Base-by-base conservation (phyloP, 371 early-diverging fungal genomes). In the Nematocida major region DNA sequence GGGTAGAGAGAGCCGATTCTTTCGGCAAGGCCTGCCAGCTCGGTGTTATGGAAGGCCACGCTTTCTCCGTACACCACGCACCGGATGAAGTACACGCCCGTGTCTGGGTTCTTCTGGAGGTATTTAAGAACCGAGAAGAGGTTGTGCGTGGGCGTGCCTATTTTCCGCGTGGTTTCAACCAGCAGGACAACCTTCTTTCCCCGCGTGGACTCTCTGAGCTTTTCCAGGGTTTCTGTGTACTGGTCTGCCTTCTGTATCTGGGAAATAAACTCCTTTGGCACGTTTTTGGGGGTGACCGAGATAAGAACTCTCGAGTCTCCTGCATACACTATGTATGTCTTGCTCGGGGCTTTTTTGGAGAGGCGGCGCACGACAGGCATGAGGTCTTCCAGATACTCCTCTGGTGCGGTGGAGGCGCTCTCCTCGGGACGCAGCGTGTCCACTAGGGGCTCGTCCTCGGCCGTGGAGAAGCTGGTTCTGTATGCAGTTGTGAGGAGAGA, bases 381-480 rank as follows among this genome's bases (percentile, higher is more conserved):
- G 11, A 43, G 40, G 34, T 73, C 76, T 26, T 63, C 47, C n/a
- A 73, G 63, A 54, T 73, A 73, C 65, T 73, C 76, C 24, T 63
- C 34, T 26, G 30, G 18, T 28, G 11, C 48, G 18, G 13, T 42
- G 0, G 30, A 11, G 5, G 45, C 65, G n/a, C 18, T 9, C 11
- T 26, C 36, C 24, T 42, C 0, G 18, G 32, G 4, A n/a, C 0
- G 5, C 11, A 57, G 18, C n/a, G 28, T 9, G 15, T 36, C 57
- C 11, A 7, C 18, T 38, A 57, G 36, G 22, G 34, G 22, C n/a
- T 67, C 67, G 24, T 48, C 68, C n/a, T 28, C 34, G 0, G 42
- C n/a, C n/a, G 34, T 30, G 13, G 18, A 18, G 3, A 39, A 18
- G 13, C 18, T 18, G 7, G 48, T 42, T 59, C n/a, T 36, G 38